A percentile compares a stretch with the other conserved stretches of the same genome.
Conservation (phyloP, 805 yeast species). For the Vanderwaltozyma tropicalis region DNA sequence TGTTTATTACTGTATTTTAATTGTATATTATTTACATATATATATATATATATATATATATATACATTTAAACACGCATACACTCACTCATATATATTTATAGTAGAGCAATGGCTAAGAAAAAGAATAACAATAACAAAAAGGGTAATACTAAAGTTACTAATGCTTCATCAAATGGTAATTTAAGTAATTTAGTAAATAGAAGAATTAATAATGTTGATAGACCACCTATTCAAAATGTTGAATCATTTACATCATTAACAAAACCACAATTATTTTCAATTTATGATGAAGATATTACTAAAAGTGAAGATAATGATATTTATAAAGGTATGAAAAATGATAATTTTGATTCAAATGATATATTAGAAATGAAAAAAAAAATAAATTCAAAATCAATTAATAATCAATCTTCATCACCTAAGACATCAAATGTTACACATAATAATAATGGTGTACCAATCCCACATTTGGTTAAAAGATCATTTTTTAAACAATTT, state of each 20-base stretch:
- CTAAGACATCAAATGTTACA: not conserved
- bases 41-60: not conserved
- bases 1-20: too few species aligned
- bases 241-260: conserved; percentile 35
- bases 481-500: conserved; percentile 1
- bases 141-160: not conserved
- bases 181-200: not conserved
- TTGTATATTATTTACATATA: conserved; percentile 1
- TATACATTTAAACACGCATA: too few species aligned
- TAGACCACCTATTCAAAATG: conserved; percentile 6
- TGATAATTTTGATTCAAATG: conserved; percentile 1
- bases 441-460: not conserved
- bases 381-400: not conserved
- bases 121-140: not conserved
- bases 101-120: conserved; percentile 2
- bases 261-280: conserved; percentile 44
- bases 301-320: conserved; percentile 18
- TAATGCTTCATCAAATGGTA: not conserved
- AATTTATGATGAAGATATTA: conserved; percentile 36
- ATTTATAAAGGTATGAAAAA: conserved; percentile 26
- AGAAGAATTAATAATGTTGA: not conserved
- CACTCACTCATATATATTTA: not conserved
- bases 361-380: not conserved
- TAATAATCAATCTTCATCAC: not conserved
- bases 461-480: not conserved